Conservation (phyloP, 2,329 filamentous ascomycete genomes). For the Ophiostoma fasciatum region DNA sequence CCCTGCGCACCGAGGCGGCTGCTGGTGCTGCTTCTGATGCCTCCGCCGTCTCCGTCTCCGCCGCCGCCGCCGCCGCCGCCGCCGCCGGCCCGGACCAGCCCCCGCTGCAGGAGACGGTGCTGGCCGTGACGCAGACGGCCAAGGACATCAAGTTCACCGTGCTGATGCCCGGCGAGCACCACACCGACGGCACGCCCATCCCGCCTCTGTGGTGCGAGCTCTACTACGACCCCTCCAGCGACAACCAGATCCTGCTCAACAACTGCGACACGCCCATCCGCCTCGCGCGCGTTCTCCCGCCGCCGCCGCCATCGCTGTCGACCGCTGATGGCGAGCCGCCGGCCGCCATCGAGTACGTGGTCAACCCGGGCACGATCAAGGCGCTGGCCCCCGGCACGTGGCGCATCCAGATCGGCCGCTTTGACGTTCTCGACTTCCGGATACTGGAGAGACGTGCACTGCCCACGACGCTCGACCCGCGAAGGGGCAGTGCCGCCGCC, state of each 20-base stretch:
- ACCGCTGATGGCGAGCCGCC: too few species aligned
- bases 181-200: conserved; percentile 25
- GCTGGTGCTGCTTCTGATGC: too few species aligned
- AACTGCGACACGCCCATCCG: conserved; percentile 38
- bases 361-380: conserved; percentile 28
- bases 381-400: conserved; percentile 39
- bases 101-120: conserved; percentile 40
- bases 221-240: conserved; percentile 44
- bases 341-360: conserved; percentile 17
- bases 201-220: conserved; percentile 44
- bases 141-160: conserved; percentile 47
- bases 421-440: conserved; percentile 41
- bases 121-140: conserved; percentile 45
- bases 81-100: conserved; percentile 34
- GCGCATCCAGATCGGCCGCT: conserved; percentile 35
- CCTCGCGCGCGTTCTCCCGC: conserved; percentile 29
- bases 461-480: conserved; percentile 21
- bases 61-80: too few species aligned
- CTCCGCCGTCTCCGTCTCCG: too few species aligned
- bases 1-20: conserved; percentile 38
- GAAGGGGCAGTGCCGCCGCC: conserved; percentile 17
- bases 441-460: conserved; percentile 41
- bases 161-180: conserved; percentile 33
- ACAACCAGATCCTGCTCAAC: conserved; percentile 42
- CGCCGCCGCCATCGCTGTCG: too few species aligned